Evolutionary conservation across 768 basidiomycete genomes (phyloP).

Genomic region (Amanita rimosa): DNA sequence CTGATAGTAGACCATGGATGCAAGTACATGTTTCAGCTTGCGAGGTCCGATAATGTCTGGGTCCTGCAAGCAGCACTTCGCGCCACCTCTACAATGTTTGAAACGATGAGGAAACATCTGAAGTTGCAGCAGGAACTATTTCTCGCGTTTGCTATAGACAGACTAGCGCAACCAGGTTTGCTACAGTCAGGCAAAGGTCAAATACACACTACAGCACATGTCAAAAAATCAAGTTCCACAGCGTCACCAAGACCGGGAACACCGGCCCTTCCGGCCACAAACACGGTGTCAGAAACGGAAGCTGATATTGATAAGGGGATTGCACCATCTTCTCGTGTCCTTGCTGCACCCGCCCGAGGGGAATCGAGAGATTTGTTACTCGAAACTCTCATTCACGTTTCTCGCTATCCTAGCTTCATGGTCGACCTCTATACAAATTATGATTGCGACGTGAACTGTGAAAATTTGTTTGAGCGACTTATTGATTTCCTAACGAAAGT

Average conservation of each 20-base stretch:
- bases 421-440: conserved; percentile 94
- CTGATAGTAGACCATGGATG: conserved; percentile 85
- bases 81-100: conserved; percentile 79
- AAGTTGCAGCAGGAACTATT: conserved; percentile 96
- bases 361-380: conserved; percentile 86
- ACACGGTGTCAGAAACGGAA: conserved; percentile 23
- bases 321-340: conserved; percentile 40
- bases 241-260: conserved; percentile 45
- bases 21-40: conserved; percentile 95
- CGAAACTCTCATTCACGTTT: conserved; percentile 75
- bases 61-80: conserved; percentile 77
- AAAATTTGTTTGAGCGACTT: conserved; percentile 88
- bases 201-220: conserved; percentile 10
- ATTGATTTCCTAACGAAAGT: conserved; percentile 86
- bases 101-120: conserved; percentile 74
- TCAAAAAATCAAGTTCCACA: conserved; percentile 23
- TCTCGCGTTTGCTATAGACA: conserved; percentile 87
- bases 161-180: conserved; percentile 53
- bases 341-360: conserved; percentile 69
- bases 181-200: conserved; percentile 14
- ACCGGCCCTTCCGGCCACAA: conserved; percentile 30
- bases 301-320: conserved; percentile 33
- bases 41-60: conserved; percentile 75
- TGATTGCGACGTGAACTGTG: conserved; percentile 94
- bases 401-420: conserved; percentile 83